Conservation (phyloP, 805 yeast species). For the Ogataea dorogensis region DNA sequence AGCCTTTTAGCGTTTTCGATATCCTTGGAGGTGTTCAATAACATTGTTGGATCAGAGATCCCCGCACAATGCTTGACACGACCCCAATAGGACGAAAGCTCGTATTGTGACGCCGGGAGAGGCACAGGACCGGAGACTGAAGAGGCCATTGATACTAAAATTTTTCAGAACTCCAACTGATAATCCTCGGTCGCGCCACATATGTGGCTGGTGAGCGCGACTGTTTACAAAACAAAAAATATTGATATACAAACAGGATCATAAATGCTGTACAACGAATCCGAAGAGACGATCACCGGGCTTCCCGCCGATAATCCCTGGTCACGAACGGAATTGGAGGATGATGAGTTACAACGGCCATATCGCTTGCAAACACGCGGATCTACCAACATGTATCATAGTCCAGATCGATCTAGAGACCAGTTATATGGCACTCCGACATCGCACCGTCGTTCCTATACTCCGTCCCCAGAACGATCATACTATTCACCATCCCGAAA, state of each 20-base stretch:
- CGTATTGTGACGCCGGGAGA: conserved; percentile 78
- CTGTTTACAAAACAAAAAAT: conserved; percentile 12
- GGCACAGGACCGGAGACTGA: conserved; percentile 79
- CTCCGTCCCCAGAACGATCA: conserved; percentile 23
- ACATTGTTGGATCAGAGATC: conserved; percentile 88
- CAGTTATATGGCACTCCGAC: conserved; percentile 22
- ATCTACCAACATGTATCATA: conserved; percentile 10
- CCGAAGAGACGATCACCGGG: conserved; percentile 12
- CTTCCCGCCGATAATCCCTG: conserved; percentile 14
- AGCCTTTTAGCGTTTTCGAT: conserved; percentile 62
- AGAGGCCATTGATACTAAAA: conserved; percentile 64
- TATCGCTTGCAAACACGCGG: conserved; percentile 6
- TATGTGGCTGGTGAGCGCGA: conserved; percentile 10
- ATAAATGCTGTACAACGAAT: conserved; percentile 3
- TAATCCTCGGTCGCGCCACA: conserved; percentile 5
- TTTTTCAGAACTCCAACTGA: conserved; percentile 9
- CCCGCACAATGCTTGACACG: conserved; percentile 93
- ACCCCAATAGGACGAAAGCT: conserved; percentile 83
- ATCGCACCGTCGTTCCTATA: conserved; percentile 18
- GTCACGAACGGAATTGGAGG: conserved; percentile 7
- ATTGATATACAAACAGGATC: not conserved
- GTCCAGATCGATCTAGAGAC: conserved; percentile 15
- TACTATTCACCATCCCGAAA: conserved; percentile 8
- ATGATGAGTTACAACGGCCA: conserved; percentile 10
- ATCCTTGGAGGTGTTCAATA: conserved; percentile 65